phyloP scores from a whole-genome alignment of 2,329 filamentous ascomycete species.

The Ophiostoma novo-ulmi region DNA sequence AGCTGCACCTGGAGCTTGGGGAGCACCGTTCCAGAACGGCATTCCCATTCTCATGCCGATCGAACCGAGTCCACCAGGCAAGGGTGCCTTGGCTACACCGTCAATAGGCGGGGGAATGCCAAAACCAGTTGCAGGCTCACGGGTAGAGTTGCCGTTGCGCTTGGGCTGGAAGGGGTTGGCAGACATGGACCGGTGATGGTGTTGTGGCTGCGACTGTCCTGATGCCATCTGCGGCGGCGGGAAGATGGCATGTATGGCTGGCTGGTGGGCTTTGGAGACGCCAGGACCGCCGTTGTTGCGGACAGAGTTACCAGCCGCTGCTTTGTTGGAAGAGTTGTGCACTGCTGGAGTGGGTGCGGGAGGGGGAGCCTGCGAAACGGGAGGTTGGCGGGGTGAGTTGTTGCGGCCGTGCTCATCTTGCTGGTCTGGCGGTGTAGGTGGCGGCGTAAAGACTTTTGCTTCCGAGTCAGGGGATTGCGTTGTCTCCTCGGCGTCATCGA shows the following conservation, averaged over 20 bases:
- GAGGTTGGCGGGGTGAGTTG: not conserved
- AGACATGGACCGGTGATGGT: slow-evolving; percentile 14
- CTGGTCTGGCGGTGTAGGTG: slow-evolving; percentile 11
- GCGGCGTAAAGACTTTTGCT: slow-evolving; percentile 10
- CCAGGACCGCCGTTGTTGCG: not conserved
- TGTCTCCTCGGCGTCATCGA: slow-evolving; percentile 8
- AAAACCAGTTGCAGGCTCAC: not conserved
- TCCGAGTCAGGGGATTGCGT: not conserved
- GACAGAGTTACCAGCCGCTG: not conserved
- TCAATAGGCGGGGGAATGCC: slow-evolving; percentile 4
- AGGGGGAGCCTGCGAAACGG: not conserved
- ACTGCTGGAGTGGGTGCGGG: not conserved
- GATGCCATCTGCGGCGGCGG: not conserved
- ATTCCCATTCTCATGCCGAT: slow-evolving; percentile 11
- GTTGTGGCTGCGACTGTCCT: not conserved
- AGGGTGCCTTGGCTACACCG: not conserved
- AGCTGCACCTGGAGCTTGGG: not conserved
- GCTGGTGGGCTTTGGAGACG: not conserved
- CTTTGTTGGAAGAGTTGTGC: not conserved
- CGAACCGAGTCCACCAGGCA: not conserved
- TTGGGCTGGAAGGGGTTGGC: slow-evolving; percentile 14
- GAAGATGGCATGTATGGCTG: not conserved
- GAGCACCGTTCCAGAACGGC: slow-evolving; percentile 11
- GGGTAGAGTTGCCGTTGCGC: not conserved
- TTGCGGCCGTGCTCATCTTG: not conserved